Conservation (phyloP, 2,329 filamentous ascomycete genomes). For the Trichoderma gracile region DNA sequence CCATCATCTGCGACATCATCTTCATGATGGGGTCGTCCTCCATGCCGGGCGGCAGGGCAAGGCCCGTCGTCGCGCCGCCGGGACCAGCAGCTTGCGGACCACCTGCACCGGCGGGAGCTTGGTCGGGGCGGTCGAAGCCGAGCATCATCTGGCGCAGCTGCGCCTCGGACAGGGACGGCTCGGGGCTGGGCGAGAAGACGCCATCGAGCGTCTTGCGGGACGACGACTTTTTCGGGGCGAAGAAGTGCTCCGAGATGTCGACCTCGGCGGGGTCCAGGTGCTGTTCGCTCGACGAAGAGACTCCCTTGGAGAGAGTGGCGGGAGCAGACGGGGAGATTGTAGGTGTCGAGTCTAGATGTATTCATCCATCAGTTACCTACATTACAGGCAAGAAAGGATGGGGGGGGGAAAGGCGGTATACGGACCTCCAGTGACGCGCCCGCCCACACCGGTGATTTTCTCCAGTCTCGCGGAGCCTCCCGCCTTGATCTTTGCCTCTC, state of each 20-base stretch:
- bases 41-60: conserved; percentile 31
- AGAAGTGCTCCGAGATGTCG: conserved; percentile 76
- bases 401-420: not conserved
- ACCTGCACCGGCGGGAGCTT: conserved; percentile 13
- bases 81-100: conserved; percentile 8
- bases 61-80: conserved; percentile 32
- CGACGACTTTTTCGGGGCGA: conserved; percentile 51
- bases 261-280: conserved; percentile 71
- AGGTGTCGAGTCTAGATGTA: conserved; percentile 26
- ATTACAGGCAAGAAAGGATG: no score
- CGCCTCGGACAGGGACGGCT: conserved; percentile 53
- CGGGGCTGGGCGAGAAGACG: conserved; percentile 38
- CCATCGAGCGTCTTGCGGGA: conserved; percentile 26
- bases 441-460: conserved; percentile 70
- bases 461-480: conserved; percentile 70
- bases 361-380: no score
- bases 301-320: conserved; percentile 34
- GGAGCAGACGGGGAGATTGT: conserved; percentile 29
- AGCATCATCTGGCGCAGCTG: conserved; percentile 67
- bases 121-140: conserved; percentile 48
- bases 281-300: conserved; percentile 26
- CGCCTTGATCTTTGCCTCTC: conserved; percentile 75
- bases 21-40: conserved; percentile 52
- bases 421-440: conserved; percentile 41
- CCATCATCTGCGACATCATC: conserved; percentile 74